Evolutionary conservation across 495 filamentous ascomycete species (phyloP).

Genomic region (Podospora pseudocomata): DNA sequence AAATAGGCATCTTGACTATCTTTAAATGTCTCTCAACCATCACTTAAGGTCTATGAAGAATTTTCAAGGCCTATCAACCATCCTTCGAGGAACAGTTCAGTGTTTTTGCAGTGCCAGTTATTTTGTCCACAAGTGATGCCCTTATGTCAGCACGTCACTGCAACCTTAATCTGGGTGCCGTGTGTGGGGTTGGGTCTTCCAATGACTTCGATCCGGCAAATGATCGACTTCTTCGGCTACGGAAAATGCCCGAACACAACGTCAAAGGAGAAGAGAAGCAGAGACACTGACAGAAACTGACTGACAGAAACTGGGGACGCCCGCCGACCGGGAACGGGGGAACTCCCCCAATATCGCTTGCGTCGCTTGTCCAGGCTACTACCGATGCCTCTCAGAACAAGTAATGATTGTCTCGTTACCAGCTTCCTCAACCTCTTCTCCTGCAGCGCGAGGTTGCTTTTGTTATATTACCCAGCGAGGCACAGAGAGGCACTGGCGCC

Average conservation of each 20-base stretch:
- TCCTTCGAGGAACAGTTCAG: too few species aligned
- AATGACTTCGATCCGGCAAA: constrained; percentile 12
- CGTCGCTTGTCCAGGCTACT: not conserved
- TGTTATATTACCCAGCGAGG: constrained; percentile 4
- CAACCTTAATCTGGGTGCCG: constrained; percentile 11
- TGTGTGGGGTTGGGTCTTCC: not conserved
- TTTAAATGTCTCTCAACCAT: too few species aligned
- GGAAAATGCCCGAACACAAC: constrained; percentile 9
- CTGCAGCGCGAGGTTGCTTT: constrained; percentile 3
- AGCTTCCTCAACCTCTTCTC: not conserved
- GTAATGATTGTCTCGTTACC: not conserved
- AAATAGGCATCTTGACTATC: too few species aligned
- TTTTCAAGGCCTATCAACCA: too few species aligned
- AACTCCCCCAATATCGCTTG: not conserved
- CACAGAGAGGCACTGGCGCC: constrained; percentile 2
- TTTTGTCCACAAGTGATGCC: too few species aligned
- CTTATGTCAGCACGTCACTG: not conserved
- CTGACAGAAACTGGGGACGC: not conserved
- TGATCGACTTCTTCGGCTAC: constrained; percentile 12
- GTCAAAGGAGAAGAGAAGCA: not conserved
- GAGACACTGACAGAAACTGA: not conserved
- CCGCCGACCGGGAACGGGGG: not conserved
- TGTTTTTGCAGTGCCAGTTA: too few species aligned
- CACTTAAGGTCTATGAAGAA: too few species aligned
- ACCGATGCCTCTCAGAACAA: not conserved